These are phyloP conservation scores for Pseudoscleropodium purum DNA, from an alignment of 225 moss, liverwort and hornwort species.

Conservation along the genomic window DNA sequence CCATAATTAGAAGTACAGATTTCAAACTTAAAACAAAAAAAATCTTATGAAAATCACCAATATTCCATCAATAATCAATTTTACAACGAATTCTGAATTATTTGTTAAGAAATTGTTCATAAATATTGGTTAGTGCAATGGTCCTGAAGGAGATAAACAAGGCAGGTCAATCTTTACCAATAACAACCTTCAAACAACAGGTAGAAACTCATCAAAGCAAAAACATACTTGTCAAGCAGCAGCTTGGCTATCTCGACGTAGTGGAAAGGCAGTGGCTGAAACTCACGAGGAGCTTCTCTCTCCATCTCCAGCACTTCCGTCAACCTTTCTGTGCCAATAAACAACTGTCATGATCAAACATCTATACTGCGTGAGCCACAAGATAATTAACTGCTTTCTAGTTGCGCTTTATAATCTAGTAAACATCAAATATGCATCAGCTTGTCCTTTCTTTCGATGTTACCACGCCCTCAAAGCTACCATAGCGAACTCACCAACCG, in stretches of 20 bases:
- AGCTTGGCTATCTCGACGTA: conserved; percentile 93
- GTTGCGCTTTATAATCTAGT: not conserved
- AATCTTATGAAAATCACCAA: not conserved
- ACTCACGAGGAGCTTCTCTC: conserved; percentile 83
- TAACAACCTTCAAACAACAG: not conserved
- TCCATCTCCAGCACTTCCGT: conserved; percentile 83
- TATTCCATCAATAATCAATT: not conserved
- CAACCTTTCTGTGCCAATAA: conserved; percentile 58
- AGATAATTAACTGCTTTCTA: not conserved
- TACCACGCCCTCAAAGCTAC: not conserved
- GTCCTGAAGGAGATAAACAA: not conserved
- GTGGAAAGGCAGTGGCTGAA: conserved; percentile 93
- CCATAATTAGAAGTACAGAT: not conserved
- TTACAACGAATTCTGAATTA: not conserved
- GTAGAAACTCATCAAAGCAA: not conserved
- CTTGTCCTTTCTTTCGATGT: not conserved
- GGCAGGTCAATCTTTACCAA: not conserved
- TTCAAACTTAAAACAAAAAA: not conserved
- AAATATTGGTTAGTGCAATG: not conserved
- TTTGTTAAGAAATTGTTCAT: not conserved
- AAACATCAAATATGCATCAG: not conserved
- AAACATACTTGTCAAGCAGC: conserved; percentile 77
- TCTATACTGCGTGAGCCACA: not conserved
- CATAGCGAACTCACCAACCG: conserved; percentile 53
- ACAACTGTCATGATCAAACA: conserved; percentile 4